phyloP scores from a whole-genome alignment of 2,329 filamentous ascomycete species.

The Ophiostoma himal-ulmi region DNA sequence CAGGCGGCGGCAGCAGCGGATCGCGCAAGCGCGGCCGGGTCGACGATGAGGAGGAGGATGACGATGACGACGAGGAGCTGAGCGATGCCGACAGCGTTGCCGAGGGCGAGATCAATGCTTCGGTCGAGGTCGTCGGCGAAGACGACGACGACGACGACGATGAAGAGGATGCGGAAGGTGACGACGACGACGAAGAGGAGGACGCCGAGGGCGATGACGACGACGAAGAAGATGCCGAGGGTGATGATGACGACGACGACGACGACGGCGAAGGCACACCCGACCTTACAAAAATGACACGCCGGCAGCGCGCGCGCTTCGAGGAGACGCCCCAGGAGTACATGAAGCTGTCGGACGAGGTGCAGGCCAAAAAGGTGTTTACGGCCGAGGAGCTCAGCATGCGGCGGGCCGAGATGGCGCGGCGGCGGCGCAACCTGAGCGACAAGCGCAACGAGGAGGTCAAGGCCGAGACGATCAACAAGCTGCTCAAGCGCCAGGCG shows the following conservation, averaged over 20 bases:
- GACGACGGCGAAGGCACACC: conserved; percentile 47
- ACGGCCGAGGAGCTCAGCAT: conserved; percentile 58
- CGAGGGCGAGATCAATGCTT: conserved; percentile 37
- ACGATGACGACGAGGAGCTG: conserved; percentile 22
- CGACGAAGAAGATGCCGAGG: conserved; percentile 37
- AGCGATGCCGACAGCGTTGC: conserved; percentile 42
- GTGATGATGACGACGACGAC: conserved; percentile 38
- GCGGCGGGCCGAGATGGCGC: conserved; percentile 57
- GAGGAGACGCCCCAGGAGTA: conserved; percentile 48
- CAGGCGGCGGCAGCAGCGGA: not conserved
- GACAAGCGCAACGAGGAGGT: conserved; percentile 61
- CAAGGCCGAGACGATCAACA: conserved; percentile 87
- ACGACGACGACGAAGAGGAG: conserved; percentile 36
- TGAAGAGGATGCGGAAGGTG: conserved; percentile 39
- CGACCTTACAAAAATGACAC: conserved; percentile 56
- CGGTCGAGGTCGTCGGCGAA: conserved; percentile 48
- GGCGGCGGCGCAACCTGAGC: conserved; percentile 55
- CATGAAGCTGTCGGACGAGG: conserved; percentile 59
- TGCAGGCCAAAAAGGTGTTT: conserved; percentile 58
- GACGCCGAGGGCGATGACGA: conserved; percentile 38
- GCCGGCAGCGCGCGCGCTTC: conserved; percentile 54
- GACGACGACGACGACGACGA: conserved; percentile 36
- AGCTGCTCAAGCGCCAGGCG: conserved; percentile 78
- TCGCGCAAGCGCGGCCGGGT: conserved; percentile 9
- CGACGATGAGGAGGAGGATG: conserved; percentile 20